Evolutionary conservation across 2,329 filamentous ascomycete species (phyloP).

Genomic region (Exophiala sp.): DNA sequence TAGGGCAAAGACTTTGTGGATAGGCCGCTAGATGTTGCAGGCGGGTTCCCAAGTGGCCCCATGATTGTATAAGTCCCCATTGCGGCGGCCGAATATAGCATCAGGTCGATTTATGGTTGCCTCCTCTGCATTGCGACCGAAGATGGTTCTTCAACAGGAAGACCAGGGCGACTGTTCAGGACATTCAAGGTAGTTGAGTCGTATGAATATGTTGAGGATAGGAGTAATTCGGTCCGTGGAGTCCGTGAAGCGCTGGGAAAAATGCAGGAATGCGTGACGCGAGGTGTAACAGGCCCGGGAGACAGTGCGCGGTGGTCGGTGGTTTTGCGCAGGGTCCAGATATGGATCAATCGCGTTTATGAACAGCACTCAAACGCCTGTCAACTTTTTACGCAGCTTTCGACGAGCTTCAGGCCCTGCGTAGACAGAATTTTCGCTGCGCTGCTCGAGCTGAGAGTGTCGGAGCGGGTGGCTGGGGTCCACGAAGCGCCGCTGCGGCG

Average conservation of each 20-base stretch:
- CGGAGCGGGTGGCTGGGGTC: too few relatives aligned
- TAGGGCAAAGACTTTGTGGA: slow-evolving; percentile 16
- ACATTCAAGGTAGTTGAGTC: not conserved
- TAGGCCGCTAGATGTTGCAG: slow-evolving; percentile 6
- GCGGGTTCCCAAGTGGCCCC: slow-evolving; percentile 14
- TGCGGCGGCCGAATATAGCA: slow-evolving; percentile 3
- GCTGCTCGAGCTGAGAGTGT: too few relatives aligned
- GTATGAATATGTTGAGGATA: not conserved
- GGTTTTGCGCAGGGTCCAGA: slow-evolving; percentile 3
- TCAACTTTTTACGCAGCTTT: not conserved
- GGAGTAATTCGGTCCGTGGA: not conserved
- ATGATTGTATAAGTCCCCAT: slow-evolving; percentile 24
- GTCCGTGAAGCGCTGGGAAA: slow-evolving; percentile 6
- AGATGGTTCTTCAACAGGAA: not conserved
- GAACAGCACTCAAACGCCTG: not conserved
- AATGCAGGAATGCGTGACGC: slow-evolving; percentile 11
- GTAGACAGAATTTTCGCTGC: not conserved
- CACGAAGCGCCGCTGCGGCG: too few relatives aligned
- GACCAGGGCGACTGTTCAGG: not conserved
- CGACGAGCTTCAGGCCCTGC: not conserved
- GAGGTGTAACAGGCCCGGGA: slow-evolving; percentile 10
- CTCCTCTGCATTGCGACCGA: slow-evolving; percentile 20
- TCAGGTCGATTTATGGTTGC: not conserved
- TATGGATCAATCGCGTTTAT: not conserved
- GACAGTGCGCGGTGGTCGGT: slow-evolving; percentile 2